phyloP scores from a whole-genome alignment of 2,329 filamentous ascomycete genomes.

The Trichophaea hybrida region DNA sequence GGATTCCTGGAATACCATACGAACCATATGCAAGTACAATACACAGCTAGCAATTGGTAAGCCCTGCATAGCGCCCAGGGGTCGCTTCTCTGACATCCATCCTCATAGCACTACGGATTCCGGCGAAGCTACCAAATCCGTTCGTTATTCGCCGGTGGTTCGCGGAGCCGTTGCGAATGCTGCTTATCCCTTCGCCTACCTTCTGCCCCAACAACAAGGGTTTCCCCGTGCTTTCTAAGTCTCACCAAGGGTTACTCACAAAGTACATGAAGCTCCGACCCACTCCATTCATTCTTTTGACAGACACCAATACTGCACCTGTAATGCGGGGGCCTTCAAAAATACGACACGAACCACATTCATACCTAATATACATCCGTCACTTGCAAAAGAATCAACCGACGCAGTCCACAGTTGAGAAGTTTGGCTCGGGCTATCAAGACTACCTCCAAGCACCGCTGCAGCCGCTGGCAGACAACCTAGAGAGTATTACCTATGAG shows the following conservation, averaged over 20 bases:
- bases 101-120: constrained; percentile 41
- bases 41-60: constrained; percentile 69
- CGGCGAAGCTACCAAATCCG: constrained; percentile 44
- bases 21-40: constrained; percentile 74
- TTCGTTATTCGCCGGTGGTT: constrained; percentile 54
- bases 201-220: constrained; percentile 49
- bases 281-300: constrained; percentile 49
- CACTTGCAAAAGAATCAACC: constrained; percentile 74
- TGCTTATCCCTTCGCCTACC: constrained; percentile 40
- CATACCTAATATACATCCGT: constrained; percentile 66
- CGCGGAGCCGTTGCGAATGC: constrained; percentile 49
- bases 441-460: constrained; percentile 92
- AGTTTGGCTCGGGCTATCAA: constrained; percentile 60
- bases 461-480: constrained; percentile 86
- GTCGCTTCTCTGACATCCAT: background rate
- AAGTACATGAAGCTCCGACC: constrained; percentile 51
- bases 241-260: constrained; percentile 48
- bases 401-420: constrained; percentile 46
- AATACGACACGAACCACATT: constrained; percentile 42
- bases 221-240: constrained; percentile 45
- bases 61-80: background rate
- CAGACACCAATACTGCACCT: constrained; percentile 34
- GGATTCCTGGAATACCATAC: constrained; percentile 87
- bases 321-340: constrained; percentile 45
- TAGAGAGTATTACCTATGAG: constrained; percentile 95